Conservation (phyloP, 495 filamentous ascomycete genomes). For the Annulohypoxylon bovei region DNA sequence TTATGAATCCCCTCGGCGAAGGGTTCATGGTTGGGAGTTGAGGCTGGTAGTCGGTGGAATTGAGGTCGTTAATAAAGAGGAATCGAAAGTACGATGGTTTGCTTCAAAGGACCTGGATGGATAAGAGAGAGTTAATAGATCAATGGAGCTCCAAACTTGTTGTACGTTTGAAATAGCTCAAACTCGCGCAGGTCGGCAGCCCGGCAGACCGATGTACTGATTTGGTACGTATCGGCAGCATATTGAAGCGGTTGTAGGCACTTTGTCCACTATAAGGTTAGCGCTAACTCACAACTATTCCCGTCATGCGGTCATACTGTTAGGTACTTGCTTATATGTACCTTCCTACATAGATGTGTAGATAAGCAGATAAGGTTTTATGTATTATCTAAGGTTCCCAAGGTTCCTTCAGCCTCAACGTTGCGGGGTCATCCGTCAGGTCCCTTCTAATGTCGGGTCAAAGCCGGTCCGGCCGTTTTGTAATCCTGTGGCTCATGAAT, state of each 20-base stretch:
- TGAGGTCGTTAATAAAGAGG: conserved; percentile 6
- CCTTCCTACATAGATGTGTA: background rate
- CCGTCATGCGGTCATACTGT: background rate
- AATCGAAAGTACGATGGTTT: background rate
- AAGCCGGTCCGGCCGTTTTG: conserved; percentile 29
- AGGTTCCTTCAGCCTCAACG: conserved; percentile 33
- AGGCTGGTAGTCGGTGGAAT: background rate
- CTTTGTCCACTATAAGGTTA: conserved; percentile 29
- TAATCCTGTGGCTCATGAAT: conserved; percentile 12
- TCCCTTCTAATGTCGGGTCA: conserved; percentile 9
- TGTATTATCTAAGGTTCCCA: background rate
- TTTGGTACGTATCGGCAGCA: background rate
- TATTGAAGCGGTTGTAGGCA: background rate
- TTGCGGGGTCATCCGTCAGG: conserved; percentile 22
- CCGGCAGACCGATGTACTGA: conserved; percentile 25
- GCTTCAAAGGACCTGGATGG: background rate
- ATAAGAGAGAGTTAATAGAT: background rate
- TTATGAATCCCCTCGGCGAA: conserved; percentile 28
- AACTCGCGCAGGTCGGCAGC: conserved; percentile 33
- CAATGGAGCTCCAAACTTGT: background rate
- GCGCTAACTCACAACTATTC: conserved; percentile 10
- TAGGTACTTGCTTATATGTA: background rate
- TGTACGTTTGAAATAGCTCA: conserved; percentile 36
- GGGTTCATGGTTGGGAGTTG: conserved; percentile 28
- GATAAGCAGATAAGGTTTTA: background rate